Evolutionary conservation across 495 filamentous ascomycete genomes (phyloP), one percentile per base, ranked within the genome.

Genomic region (Aspergillus asperescens): DNA sequence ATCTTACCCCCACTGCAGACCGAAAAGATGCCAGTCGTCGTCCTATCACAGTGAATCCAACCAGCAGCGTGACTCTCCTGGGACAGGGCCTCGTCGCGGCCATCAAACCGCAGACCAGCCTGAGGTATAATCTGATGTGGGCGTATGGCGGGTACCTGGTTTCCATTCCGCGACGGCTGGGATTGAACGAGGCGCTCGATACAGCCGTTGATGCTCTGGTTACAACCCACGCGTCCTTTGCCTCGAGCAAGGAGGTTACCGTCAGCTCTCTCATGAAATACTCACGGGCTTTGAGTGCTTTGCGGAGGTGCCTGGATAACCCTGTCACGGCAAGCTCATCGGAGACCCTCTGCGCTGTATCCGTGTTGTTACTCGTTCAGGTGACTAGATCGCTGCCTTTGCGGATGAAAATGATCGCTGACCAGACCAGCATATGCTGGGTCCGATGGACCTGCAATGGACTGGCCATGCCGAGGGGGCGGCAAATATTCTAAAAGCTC

Each of bases 301-400:
- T 79, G 1, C 55, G 69, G n/a, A 45, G 52, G 0, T 66, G 62
- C 53, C 50, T 79, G 7, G 64, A 71, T 52, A 65, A 78, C 23
- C 63, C 65, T 0, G 35, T 46, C 25, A 67, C 68, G 52, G 74
- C 73, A 3, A 43, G 54, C 1, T 51, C 63, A 6, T 61, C 70
- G 1, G 68, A 69, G 34, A 77, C 76, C 15, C 57, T 79, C 4
- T 69, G 70, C 41, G 71, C 76, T 1, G 69, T 78, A 0, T 71
- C 70, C 61, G 15, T 79, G 12, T 40, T 77, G 6, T 46, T 74
- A 32, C 60, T 76, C 7, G 69, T 66, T 42, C 65, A 74, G 61
- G 46, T 54, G 18, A 37, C 34, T 15, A 12, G 5, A 4, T 2
- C n/a, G 2, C 7, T 18, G 15, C 12, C 27, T 3, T n/a, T 10